Percentiles rank a stretch among this genome's conserved stretches.
phyloP scores from a whole-genome alignment of 306 rosid genomes.

The Malus sieversii region DNA sequence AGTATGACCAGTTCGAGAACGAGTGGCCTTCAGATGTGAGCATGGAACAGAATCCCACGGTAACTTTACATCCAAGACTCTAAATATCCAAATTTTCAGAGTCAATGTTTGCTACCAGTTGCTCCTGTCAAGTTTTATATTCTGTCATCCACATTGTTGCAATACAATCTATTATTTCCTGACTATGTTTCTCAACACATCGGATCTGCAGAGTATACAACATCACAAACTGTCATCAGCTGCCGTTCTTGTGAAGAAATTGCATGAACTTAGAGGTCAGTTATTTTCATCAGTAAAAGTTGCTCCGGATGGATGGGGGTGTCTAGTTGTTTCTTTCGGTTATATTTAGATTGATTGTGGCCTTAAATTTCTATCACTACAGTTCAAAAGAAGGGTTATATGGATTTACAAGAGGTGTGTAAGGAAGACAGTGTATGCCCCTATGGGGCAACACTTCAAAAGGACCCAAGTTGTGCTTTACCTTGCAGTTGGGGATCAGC shows the following conservation, averaged over 20 bases:
- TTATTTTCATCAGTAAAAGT: neutral
- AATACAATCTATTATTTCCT: neutral
- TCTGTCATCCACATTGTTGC: neutral
- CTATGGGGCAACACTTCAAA: slow-evolving; percentile 66
- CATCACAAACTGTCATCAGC: slow-evolving; percentile 52
- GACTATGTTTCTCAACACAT: slow-evolving; percentile 8
- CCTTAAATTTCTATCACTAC: slow-evolving; percentile 16
- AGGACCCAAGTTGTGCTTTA: slow-evolving; percentile 46
- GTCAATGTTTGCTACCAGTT: neutral
- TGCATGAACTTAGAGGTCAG: slow-evolving; percentile 75
- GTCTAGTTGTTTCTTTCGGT: neutral
- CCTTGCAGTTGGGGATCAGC: slow-evolving; percentile 66
- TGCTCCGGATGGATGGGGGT: neutral
- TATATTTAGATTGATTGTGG: slow-evolving; percentile 14
- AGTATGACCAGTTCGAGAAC: slow-evolving; percentile 38
- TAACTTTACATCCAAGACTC: slow-evolving; percentile 15
- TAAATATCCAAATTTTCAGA: neutral
- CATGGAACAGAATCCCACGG: slow-evolving; percentile 37
- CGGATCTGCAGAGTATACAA: slow-evolving; percentile 30
- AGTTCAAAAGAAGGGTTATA: slow-evolving; percentile 74
- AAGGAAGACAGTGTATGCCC: slow-evolving; percentile 40
- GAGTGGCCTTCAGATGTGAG: slow-evolving; percentile 43
- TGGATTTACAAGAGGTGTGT: slow-evolving; percentile 46
- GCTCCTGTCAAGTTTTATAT: neutral
- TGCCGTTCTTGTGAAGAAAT: slow-evolving; percentile 53